Evolutionary conservation across 345 rosid species (phyloP), one percentile per base, ranked within the genome.

Genomic region (Balakata baccata): DNA sequence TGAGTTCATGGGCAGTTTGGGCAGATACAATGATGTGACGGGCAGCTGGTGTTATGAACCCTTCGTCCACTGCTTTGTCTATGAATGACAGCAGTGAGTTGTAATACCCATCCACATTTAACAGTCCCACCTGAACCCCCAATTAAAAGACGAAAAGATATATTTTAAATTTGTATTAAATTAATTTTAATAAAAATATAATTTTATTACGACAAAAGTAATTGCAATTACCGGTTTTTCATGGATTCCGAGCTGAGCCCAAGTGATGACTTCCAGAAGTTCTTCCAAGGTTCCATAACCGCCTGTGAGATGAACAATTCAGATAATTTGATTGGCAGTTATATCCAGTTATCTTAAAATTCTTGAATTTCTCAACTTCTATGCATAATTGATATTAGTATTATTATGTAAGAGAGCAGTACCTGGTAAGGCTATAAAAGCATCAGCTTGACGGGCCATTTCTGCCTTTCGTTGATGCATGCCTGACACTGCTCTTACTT

Each of bases 401-500:
- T 29, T 29, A 29, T 29, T 29, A 29, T 29, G 34, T 29, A 29
- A 29, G 34, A 8, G 11, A 47, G 11, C 6, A 37, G 11, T 68
- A 86, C 94, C 94, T 61, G 96, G 96, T 56, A 90, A 76, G 69
- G 92, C 90, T 46, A 90, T 84, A 75, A 90, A 90, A 9, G 96
- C 92, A 69, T 90, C 96, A 22, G 96, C 92, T 68, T 88, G 92
- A 39, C 90, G 89, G 54, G 96, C 88, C 96, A 90, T 90, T 81
- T 90, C 91, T 17, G 96, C 96, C 79, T 90, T 87, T 41, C 93
- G 77, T 73, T 88, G 96, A 79, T 88, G 96, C 96, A 90, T 90
- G 45, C 85, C 89, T 11, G 90, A 88, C 9, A 88, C 96, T 0
- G 90, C 82, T 75, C 77, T 87, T 12, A 90, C 90, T 81, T 90